phyloP scores from a whole-genome alignment of 1,284 basidiomycete species.

The Leccinum variabile region DNA sequence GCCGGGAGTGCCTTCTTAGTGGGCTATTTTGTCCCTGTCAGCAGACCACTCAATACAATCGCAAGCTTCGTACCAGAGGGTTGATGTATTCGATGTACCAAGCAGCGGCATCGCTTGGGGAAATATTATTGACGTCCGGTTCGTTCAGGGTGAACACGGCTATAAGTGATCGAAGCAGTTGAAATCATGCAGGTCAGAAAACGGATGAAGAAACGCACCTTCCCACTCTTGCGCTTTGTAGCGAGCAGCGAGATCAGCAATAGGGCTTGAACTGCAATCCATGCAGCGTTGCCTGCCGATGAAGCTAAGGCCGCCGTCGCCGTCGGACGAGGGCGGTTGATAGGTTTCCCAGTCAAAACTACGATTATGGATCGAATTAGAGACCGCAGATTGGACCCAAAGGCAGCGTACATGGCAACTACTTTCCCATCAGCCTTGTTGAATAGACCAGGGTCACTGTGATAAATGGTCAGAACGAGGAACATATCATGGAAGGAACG shows the following conservation, averaged over 20 bases:
- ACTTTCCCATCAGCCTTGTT: constrained; percentile 33
- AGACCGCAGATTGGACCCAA: not conserved
- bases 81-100: constrained; percentile 41
- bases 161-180: constrained; percentile 5
- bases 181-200: not conserved
- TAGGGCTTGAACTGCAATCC: constrained; percentile 40
- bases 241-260: constrained; percentile 34
- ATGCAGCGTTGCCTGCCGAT: constrained; percentile 42
- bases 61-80: constrained; percentile 29
- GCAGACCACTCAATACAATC: not conserved
- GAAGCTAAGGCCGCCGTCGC: constrained; percentile 36
- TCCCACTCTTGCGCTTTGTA: constrained; percentile 35
- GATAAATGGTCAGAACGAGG: constrained; percentile 1
- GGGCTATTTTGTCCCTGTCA: constrained; percentile 19
- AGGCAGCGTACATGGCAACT: constrained; percentile 33
- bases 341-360: constrained; percentile 43
- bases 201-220: constrained; percentile 19
- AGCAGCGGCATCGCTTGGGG: constrained; percentile 32
- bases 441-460: constrained; percentile 32
- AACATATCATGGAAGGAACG: not conserved
- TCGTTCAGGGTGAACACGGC: constrained; percentile 41
- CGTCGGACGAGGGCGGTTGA: constrained; percentile 33
- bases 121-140: constrained; percentile 34
- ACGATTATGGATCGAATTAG: not conserved
- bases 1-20: constrained; percentile 39